These are phyloP conservation scores for Oxalis stricta DNA, from an alignment of 441 rosid genomes.

Conservation along the genomic window DNA sequence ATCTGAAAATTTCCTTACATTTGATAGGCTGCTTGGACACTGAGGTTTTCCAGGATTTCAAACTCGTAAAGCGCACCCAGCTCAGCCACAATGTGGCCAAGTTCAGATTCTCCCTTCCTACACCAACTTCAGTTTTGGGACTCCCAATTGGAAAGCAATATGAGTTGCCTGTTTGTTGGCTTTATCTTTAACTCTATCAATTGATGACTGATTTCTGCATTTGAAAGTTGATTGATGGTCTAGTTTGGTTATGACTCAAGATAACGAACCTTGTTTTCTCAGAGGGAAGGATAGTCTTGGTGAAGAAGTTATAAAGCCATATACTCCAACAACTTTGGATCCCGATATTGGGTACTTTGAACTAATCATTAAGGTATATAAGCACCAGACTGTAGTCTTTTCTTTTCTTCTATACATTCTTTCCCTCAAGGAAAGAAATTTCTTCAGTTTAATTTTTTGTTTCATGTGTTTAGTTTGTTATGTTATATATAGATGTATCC, in stretches of 20 bases:
- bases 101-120: constrained; percentile 33
- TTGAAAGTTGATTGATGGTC: neutral
- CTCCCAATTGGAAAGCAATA: constrained; percentile 40
- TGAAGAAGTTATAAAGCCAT: constrained; percentile 17
- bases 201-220: constrained; percentile 1
- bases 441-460: too few species aligned
- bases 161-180: constrained; percentile 31
- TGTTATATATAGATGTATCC: constrained; percentile 24
- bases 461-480: neutral
- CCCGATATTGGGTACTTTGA: constrained; percentile 26
- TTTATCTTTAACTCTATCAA: neutral
- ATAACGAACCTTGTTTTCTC: neutral
- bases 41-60: constrained; percentile 28
- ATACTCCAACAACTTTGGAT: constrained; percentile 28
- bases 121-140: constrained; percentile 30
- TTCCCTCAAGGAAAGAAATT: too few species aligned
- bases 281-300: constrained; percentile 21
- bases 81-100: constrained; percentile 40
- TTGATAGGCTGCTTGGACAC: constrained; percentile 34
- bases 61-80: constrained; percentile 25
- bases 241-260: neutral
- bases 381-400: neutral
- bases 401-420: neutral
- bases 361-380: constrained; percentile 20
- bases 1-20: neutral